Percentiles rank a stretch among this genome's conserved stretches.
These are phyloP conservation scores for Hirschfeldia incana DNA, from an alignment of 345 rosid species.

Conservation along the genomic window DNA sequence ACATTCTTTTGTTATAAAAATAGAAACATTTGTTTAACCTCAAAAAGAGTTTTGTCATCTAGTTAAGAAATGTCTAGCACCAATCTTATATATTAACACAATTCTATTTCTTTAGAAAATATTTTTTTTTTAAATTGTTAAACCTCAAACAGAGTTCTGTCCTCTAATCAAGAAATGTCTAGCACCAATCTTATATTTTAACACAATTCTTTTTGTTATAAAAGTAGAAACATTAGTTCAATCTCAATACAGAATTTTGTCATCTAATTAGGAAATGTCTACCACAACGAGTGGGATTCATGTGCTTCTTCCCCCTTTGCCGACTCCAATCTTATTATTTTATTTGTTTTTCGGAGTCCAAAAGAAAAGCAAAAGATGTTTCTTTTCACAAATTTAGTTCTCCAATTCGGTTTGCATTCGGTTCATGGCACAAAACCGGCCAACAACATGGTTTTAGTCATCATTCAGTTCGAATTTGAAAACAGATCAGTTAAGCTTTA, in stretches of 20 bases:
- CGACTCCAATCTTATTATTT: background rate
- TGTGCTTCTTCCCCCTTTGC: conserved; percentile 31
- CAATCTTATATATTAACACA: background rate
- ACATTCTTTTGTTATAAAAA: background rate
- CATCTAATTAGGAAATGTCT: background rate
- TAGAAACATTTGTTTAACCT: conserved; percentile 7
- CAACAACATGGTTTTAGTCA: background rate
- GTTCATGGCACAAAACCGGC: background rate
- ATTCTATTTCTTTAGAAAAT: background rate
- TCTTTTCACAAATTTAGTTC: background rate
- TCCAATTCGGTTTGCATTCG: background rate
- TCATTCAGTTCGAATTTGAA: too few species aligned
- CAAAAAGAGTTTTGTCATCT: conserved; percentile 25
- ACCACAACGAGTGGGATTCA: conserved; percentile 30
- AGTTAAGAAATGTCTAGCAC: conserved; percentile 4
- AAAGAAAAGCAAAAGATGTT: background rate
- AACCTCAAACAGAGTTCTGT: conserved; percentile 22
- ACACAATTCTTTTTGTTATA: background rate
- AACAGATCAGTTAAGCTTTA: too few species aligned
- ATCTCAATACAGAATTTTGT: background rate
- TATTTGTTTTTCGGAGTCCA: background rate
- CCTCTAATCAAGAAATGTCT: conserved; percentile 16
- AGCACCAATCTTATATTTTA: background rate
- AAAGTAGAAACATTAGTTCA: conserved; percentile 1
- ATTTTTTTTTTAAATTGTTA: background rate